Conservation (phyloP, 2,329 filamentous ascomycete species). For the Rhynchosporium secalis region DNA sequence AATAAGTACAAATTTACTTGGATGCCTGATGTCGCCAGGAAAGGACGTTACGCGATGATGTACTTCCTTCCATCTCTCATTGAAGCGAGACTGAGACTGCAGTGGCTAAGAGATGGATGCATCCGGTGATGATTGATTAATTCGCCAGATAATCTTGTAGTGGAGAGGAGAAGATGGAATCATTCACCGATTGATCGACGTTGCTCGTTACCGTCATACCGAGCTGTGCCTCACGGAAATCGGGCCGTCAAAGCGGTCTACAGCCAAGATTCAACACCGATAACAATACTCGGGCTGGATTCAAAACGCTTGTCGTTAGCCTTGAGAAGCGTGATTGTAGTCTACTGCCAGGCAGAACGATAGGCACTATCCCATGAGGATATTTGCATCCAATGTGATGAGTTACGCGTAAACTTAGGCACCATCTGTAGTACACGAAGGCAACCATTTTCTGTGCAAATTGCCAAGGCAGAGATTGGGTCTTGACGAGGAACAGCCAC, state of each 20-base stretch:
- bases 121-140: no score
- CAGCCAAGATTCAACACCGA: not conserved
- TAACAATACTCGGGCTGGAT: no score
- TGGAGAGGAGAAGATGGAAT: no score
- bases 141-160: no score
- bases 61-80: no score
- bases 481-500: not conserved
- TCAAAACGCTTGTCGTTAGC: no score
- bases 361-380: not conserved
- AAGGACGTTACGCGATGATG: no score
- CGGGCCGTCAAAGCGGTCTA: not conserved
- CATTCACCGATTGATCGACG: no score
- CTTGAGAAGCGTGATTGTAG: not conserved
- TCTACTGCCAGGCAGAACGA: not conserved
- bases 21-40: slow-evolving; percentile 3
- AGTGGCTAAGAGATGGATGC: no score
- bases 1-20: not conserved
- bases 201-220: no score
- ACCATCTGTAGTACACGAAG: not conserved
- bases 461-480: not conserved
- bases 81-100: no score
- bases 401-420: slow-evolving; percentile 3
- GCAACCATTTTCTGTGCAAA: not conserved
- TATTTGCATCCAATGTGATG: not conserved
- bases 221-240: not conserved